Conservation (phyloP, 805 yeast genomes). For the Grigorovia jiainica region DNA sequence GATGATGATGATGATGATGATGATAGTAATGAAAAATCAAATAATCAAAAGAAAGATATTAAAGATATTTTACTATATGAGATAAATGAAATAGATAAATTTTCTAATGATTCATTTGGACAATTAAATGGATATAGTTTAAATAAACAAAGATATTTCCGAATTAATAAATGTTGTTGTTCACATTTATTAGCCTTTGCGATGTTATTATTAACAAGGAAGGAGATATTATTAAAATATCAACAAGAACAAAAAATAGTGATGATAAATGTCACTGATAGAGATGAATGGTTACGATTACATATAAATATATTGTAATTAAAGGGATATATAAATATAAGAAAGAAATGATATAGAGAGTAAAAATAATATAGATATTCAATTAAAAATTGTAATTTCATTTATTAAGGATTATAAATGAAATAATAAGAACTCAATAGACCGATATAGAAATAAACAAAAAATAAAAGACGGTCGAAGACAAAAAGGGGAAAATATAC, state of each 20-base stretch:
- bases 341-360: not conserved
- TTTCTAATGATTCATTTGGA: conserved; percentile 22
- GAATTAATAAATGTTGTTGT: conserved; percentile 20
- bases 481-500: too few relatives aligned
- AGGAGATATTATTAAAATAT: conserved; percentile 14
- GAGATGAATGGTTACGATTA: conserved; percentile 29
- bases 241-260: conserved; percentile 14
- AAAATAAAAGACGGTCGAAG: too few relatives aligned
- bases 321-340: not conserved
- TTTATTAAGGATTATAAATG: too few relatives aligned
- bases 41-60: conserved; percentile 1
- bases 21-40: not conserved
- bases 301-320: conserved; percentile 25
- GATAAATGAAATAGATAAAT: conserved; percentile 12
- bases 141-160: conserved; percentile 19
- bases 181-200: conserved; percentile 27
- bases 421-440: too few relatives aligned
- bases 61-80: conserved; percentile 8
- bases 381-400: too few relatives aligned
- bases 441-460: too few relatives aligned
- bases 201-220: conserved; percentile 17
- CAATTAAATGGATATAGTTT: conserved; percentile 22
- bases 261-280: conserved; percentile 16
- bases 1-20: not conserved
- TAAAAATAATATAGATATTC: not conserved